These are phyloP conservation scores for Lumnitzera littorea DNA, from an alignment of 345 rosid genomes.

Conservation along the genomic window DNA sequence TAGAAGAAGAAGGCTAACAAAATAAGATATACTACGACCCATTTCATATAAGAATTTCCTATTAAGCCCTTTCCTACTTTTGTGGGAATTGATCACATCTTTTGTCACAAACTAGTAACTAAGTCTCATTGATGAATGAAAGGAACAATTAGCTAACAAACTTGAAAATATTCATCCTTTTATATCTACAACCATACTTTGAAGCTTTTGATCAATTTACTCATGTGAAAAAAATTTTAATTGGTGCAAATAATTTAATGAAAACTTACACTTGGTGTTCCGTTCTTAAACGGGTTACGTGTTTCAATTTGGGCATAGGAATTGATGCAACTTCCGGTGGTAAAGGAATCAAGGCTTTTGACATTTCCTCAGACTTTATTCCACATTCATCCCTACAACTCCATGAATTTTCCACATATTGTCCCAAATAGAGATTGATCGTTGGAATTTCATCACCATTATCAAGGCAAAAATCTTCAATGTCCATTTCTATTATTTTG, in stretches of 20 bases:
- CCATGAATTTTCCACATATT: slow-evolving; percentile 22
- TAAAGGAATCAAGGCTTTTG: slow-evolving; percentile 39
- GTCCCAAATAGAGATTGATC: slow-evolving; percentile 26
- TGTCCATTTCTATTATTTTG: slow-evolving; percentile 14
- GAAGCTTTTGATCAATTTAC: too few species aligned
- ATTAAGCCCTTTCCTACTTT: too few species aligned
- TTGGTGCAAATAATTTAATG: neutral
- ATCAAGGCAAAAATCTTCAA: slow-evolving; percentile 23
- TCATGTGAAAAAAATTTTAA: too few species aligned
- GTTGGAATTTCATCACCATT: slow-evolving; percentile 38
- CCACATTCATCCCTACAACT: slow-evolving; percentile 16
- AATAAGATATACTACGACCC: too few species aligned
- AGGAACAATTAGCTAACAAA: too few species aligned
- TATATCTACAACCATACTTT: too few species aligned
- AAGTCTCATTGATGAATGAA: too few species aligned
- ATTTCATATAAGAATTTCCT: too few species aligned
- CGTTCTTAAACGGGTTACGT: slow-evolving; percentile 33
- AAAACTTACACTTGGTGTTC: slow-evolving; percentile 67
- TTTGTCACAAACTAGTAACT: too few species aligned
- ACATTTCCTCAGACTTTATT: slow-evolving; percentile 20
- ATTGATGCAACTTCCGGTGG: slow-evolving; percentile 37
- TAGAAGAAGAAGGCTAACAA: too few species aligned
- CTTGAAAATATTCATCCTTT: too few species aligned
- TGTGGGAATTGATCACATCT: too few species aligned
- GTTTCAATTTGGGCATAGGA: slow-evolving; percentile 33